Conservation (phyloP, 352 stramenopile species). For the Blastocystis sp. region DNA sequence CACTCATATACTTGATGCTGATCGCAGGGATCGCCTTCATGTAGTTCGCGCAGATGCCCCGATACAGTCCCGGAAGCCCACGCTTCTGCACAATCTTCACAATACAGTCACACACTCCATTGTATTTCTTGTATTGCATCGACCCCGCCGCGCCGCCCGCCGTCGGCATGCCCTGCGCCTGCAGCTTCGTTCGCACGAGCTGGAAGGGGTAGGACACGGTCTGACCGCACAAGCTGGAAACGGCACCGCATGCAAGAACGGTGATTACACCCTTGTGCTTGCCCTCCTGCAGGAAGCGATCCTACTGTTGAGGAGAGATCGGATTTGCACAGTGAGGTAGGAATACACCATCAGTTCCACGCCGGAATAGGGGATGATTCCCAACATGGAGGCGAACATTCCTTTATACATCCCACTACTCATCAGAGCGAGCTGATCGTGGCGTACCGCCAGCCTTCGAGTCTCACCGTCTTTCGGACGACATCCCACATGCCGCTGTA, state of each 20-base stretch:
- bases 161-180: slow-evolving; percentile 72
- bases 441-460: slow-evolving; percentile 65
- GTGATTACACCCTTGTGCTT: slow-evolving; percentile 39
- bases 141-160: slow-evolving; percentile 10
- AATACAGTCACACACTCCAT: slow-evolving; percentile 71
- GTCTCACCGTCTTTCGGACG: slow-evolving; percentile 63
- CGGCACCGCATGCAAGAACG: slow-evolving; percentile 68
- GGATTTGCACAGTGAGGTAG: slow-evolving; percentile 53
- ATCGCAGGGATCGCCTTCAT: slow-evolving; percentile 72
- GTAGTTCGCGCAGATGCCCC: slow-evolving; percentile 70
- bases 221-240: slow-evolving; percentile 70
- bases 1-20: slow-evolving; percentile 70
- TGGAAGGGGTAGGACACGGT: slow-evolving; percentile 72
- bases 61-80: slow-evolving; percentile 70
- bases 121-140: slow-evolving; percentile 69
- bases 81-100: slow-evolving; percentile 69
- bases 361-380: slow-evolving; percentile 71
- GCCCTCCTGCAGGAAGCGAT: slow-evolving; percentile 27
- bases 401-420: slow-evolving; percentile 70
- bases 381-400: slow-evolving; percentile 70
- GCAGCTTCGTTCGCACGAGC: slow-evolving; percentile 71
- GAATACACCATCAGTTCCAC: slow-evolving; percentile 72
- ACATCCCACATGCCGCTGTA: slow-evolving; percentile 72
- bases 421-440: not conserved
- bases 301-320: not conserved